Evolutionary conservation across 2,329 filamentous ascomycete genomes (phyloP).

Genomic region (Fusarium tanahbumbuense): DNA sequence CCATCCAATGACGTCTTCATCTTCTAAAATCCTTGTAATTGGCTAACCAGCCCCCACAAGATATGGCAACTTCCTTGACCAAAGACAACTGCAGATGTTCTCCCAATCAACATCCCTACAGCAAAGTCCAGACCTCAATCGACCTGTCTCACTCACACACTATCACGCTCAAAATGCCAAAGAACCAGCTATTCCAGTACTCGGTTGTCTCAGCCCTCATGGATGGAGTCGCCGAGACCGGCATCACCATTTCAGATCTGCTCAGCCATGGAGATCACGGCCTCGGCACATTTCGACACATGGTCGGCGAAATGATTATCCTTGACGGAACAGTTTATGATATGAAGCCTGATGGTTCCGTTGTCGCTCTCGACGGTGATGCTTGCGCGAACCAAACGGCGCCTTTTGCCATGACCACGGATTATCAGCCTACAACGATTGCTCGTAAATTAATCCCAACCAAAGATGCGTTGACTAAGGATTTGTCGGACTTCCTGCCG

Average conservation of each 20-base stretch:
- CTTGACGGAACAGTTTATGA: slow-evolving; percentile 28
- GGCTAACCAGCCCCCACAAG: accelerated
- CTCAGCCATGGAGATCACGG: slow-evolving; percentile 30
- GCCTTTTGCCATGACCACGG: slow-evolving; percentile 31
- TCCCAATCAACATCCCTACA: background rate
- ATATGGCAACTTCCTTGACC: background rate
- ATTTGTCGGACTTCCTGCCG: slow-evolving; percentile 8
- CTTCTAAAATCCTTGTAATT: background rate
- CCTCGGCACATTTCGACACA: slow-evolving; percentile 38
- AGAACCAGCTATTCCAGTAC: slow-evolving; percentile 35
- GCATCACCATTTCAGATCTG: slow-evolving; percentile 24
- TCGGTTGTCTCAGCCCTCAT: slow-evolving; percentile 39
- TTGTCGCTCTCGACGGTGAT: background rate
- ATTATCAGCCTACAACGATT: slow-evolving; percentile 1
- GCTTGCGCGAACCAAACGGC: background rate
- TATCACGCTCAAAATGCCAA: slow-evolving; percentile 6
- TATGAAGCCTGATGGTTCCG: slow-evolving; percentile 33
- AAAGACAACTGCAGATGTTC: background rate
- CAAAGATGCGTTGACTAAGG: background rate
- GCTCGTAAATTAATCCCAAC: background rate
- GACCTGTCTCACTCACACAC: background rate
- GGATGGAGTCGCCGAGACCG: slow-evolving; percentile 36
- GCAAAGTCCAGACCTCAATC: background rate
- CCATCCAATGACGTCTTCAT: slow-evolving; percentile 13
- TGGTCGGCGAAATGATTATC: slow-evolving; percentile 41